These are phyloP conservation scores for Lepidium campestre DNA, from an alignment of 441 rosid genomes.

Conservation along the genomic window DNA sequence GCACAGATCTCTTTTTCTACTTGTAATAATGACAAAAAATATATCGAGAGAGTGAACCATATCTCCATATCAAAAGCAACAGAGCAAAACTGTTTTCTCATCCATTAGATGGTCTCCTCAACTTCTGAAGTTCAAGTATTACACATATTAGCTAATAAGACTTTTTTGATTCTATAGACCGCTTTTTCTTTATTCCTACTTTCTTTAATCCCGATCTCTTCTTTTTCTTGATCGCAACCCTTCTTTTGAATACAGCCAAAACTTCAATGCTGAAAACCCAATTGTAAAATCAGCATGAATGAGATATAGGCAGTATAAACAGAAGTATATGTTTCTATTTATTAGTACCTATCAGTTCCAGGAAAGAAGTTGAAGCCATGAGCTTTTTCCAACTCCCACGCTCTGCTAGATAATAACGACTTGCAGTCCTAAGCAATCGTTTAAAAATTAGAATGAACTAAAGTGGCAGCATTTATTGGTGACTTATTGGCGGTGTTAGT, in stretches of 20 bases:
- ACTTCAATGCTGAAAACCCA: slow-evolving; percentile 76
- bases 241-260: slow-evolving; percentile 74
- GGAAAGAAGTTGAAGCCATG: slow-evolving; percentile 96
- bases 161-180: slow-evolving; percentile 15
- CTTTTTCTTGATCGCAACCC: slow-evolving; percentile 53
- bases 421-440: slow-evolving; percentile 60
- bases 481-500: neutral
- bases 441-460: slow-evolving; percentile 7
- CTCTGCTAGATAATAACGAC: slow-evolving; percentile 58
- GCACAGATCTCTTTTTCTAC: slow-evolving; percentile 2
- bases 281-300: slow-evolving; percentile 10
- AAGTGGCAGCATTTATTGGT: neutral
- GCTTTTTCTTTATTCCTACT: slow-evolving; percentile 40
- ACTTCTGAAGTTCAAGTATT: neutral
- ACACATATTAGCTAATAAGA: slow-evolving; percentile 4
- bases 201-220: slow-evolving; percentile 55
- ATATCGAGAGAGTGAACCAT: neutral
- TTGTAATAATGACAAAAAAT: slow-evolving; percentile 3
- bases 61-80: slow-evolving; percentile 5
- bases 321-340: neutral
- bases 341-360: slow-evolving; percentile 74
- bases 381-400: slow-evolving; percentile 74
- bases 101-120: neutral
- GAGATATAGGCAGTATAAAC: neutral
- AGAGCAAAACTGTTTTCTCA: slow-evolving; percentile 21